phyloP scores from a whole-genome alignment of 371 early-diverging fungal genomes.

The Capniomyces stellatus region DNA sequence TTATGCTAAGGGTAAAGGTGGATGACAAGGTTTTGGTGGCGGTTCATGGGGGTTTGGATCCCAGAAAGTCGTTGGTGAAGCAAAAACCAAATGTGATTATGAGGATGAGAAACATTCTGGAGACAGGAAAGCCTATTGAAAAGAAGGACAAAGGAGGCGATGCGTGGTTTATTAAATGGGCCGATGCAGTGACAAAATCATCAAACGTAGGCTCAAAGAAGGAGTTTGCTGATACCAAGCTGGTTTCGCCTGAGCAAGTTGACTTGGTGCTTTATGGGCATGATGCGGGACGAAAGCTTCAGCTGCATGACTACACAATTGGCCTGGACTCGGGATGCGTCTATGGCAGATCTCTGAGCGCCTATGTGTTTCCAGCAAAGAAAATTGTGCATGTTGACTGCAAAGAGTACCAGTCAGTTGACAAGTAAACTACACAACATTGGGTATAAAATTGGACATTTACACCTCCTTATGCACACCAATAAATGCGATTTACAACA shows the following conservation, averaged over 20 bases:
- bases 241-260: not conserved
- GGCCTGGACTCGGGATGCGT: conserved; percentile 55
- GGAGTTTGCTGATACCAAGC: not conserved
- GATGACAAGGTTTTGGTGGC: conserved; percentile 27
- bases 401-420: conserved; percentile 8
- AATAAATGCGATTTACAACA: too few relatives aligned
- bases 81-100: conserved; percentile 36
- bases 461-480: too few relatives aligned
- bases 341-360: conserved; percentile 38
- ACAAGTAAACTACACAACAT: too few relatives aligned
- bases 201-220: not conserved
- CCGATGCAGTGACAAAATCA: not conserved
- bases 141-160: conserved; percentile 4
- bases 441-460: too few relatives aligned
- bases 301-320: conserved; percentile 29
- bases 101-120: conserved; percentile 35
- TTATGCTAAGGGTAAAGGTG: conserved; percentile 33
- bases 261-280: conserved; percentile 41
- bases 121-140: not conserved
- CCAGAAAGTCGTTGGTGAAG: conserved; percentile 19
- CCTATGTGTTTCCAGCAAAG: conserved; percentile 26
- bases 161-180: conserved; percentile 20
- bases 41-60: conserved; percentile 49
- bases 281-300: conserved; percentile 38
- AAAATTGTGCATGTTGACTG: conserved; percentile 7